Percentiles rank a stretch among this genome's conserved stretches.
Evolutionary conservation across 2,329 filamentous ascomycete genomes (phyloP).

Genomic region (Hymenoscyphus linearis): DNA sequence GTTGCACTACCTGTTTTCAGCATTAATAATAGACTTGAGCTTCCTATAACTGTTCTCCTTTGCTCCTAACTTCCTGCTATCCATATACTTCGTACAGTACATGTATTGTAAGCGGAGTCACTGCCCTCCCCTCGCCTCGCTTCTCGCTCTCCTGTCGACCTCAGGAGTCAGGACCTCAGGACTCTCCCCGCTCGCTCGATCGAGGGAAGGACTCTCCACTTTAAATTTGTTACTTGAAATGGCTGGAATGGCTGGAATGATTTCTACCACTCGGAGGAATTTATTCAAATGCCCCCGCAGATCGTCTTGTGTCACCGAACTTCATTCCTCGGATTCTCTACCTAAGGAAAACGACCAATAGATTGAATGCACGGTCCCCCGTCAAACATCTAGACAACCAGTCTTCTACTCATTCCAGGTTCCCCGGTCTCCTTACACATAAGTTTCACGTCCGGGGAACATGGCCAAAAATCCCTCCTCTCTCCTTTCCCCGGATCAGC

Average conservation of each 20-base stretch:
- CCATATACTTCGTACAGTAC: not conserved
- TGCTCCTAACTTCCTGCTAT: not conserved
- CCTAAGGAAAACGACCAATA: not conserved
- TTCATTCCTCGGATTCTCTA: not conserved
- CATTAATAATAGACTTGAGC: not conserved
- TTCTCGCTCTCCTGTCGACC: not conserved
- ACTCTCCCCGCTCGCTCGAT: not conserved
- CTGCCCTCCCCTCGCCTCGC: not conserved
- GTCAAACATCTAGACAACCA: not conserved
- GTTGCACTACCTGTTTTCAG: not conserved
- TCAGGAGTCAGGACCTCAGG: conserved; percentile 3
- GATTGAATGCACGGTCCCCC: not conserved
- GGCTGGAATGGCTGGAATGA: not conserved
- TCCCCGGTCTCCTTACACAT: conserved; percentile 6
- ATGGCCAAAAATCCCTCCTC: conserved; percentile 15
- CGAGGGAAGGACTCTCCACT: not conserved
- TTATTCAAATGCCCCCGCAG: not conserved
- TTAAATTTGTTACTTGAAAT: too few species aligned
- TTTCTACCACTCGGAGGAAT: conserved; percentile 3
- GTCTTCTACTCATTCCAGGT: not conserved
- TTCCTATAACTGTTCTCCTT: not conserved
- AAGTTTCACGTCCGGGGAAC: conserved; percentile 17
- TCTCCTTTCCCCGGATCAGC: conserved; percentile 16
- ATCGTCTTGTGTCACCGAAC: not conserved
- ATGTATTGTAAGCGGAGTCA: not conserved